Conservation (phyloP, 371 early-diverging fungal species). For the Mucor plumbeus region DNA sequence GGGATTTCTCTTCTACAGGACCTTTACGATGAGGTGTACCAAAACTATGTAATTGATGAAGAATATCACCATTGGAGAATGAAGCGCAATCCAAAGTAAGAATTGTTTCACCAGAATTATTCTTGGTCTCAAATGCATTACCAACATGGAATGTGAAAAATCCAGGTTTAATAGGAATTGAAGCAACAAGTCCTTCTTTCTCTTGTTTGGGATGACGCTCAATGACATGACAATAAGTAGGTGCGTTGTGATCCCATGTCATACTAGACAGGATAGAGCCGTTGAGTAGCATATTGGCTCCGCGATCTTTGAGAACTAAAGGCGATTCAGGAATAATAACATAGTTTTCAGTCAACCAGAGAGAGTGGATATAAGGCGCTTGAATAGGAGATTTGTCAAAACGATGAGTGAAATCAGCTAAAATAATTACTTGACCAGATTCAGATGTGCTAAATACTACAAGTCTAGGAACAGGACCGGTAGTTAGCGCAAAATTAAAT, state of each 20-base stretch:
- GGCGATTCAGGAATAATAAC: slow-evolving; percentile 61
- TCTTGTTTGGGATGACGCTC: slow-evolving; percentile 28
- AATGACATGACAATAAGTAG: slow-evolving; percentile 56
- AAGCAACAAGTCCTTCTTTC: slow-evolving; percentile 47
- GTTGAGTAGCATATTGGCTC: slow-evolving; percentile 47
- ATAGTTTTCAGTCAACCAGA: slow-evolving; percentile 58
- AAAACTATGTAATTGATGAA: slow-evolving; percentile 41
- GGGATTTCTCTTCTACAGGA: neutral
- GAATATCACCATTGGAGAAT: slow-evolving; percentile 38
- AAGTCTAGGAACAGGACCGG: slow-evolving; percentile 28
- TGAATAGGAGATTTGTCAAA: slow-evolving; percentile 20
- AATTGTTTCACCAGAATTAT: slow-evolving; percentile 31
- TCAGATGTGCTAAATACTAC: slow-evolving; percentile 32
- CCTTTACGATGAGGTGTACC: slow-evolving; percentile 29
- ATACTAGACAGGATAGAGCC: slow-evolving; percentile 48
- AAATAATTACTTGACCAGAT: slow-evolving; percentile 35
- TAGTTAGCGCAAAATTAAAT: slow-evolving; percentile 41
- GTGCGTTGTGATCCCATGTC: slow-evolving; percentile 39
- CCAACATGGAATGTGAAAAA: slow-evolving; percentile 61
- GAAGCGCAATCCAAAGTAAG: slow-evolving; percentile 39
- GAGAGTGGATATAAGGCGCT: slow-evolving; percentile 44
- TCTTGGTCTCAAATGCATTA: slow-evolving; percentile 55
- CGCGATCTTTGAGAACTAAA: slow-evolving; percentile 42
- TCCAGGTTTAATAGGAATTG: slow-evolving; percentile 43
- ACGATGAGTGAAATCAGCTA: slow-evolving; percentile 51